Evolutionary conservation across 345 rosid genomes (phyloP), one percentile per base, ranked within the genome.

Genomic region (Pistacia integerrima): DNA sequence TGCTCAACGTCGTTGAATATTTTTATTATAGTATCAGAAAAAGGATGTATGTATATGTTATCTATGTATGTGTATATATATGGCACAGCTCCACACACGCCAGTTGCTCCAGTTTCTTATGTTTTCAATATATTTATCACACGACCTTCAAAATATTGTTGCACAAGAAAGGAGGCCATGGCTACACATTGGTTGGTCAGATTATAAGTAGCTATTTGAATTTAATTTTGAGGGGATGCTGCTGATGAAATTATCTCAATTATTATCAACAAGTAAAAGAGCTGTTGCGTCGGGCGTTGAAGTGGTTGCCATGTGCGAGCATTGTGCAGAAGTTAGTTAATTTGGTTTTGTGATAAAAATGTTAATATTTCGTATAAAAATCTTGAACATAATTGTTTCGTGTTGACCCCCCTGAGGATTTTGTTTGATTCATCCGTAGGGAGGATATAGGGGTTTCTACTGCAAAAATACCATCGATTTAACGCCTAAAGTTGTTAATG

Each of bases 371-470:
- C 14, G 1, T 6, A 51, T 8, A 28, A 30, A 69, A 54, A 25
- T 30, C 12, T 14, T 20, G 30, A 49, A 63, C 28, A 18, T 55
- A 16, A 10, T 73, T 25, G 51, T 13, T 33, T 62, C 30, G 57
- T 25, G 25, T 52, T 5, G 58, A 58, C 75, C 14, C 56, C 41
- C 58, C 44, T 46, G 35, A 44, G 1, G n/a, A 60, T 28, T 28
- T 41, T 49, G 57, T 73, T 30, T 62, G 11, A 48, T 73, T 61
- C 59, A 46, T 73, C 4, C 82, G 71, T 77, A 93, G 97, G 97
- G 97, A 72, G 99, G 99, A 76, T 93, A 93, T 85, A 93, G 77
- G 73, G 99, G 97, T 13, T 95, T 95, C 76, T 95, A 95, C 77
- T 88, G 96, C 66, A 83, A 81, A 75, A 93, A 95, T 77, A 95